Evolutionary conservation across 257 asterid species (phyloP).

Genomic region (Striga asiatica): DNA sequence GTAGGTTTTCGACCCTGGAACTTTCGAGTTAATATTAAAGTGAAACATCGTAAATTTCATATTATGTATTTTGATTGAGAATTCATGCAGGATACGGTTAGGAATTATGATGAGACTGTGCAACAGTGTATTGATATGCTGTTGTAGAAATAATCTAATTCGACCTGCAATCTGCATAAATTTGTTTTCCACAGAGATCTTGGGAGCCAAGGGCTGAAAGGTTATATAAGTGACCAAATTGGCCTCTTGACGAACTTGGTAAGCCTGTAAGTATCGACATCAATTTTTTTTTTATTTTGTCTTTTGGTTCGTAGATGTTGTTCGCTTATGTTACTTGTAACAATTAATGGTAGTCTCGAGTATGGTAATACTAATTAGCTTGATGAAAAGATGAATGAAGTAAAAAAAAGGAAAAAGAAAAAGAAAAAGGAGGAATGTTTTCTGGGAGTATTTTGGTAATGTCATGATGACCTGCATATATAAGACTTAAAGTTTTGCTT

Average conservation of each 20-base stretch:
- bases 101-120: not conserved
- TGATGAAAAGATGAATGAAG: not conserved
- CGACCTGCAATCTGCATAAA: not conserved
- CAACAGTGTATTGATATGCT: not conserved
- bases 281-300: constrained; percentile 5
- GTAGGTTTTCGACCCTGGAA: no score
- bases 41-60: no score
- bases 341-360: no score
- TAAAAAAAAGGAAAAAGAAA: not conserved
- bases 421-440: no score
- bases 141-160: not conserved
- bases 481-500: no score
- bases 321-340: constrained; percentile 3
- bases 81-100: no score
- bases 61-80: no score
- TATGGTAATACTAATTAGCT: no score
- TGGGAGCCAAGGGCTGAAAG: constrained; percentile 96
- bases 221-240: constrained; percentile 66
- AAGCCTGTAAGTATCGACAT: constrained; percentile 79
- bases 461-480: not conserved
- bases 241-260: constrained; percentile 76
- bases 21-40: no score
- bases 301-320: not conserved
- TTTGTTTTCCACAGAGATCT: constrained; percentile 51
- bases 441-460: no score